Base-by-base conservation (phyloP, 352 stramenopile species). In the Pythium angustatum region DNA sequence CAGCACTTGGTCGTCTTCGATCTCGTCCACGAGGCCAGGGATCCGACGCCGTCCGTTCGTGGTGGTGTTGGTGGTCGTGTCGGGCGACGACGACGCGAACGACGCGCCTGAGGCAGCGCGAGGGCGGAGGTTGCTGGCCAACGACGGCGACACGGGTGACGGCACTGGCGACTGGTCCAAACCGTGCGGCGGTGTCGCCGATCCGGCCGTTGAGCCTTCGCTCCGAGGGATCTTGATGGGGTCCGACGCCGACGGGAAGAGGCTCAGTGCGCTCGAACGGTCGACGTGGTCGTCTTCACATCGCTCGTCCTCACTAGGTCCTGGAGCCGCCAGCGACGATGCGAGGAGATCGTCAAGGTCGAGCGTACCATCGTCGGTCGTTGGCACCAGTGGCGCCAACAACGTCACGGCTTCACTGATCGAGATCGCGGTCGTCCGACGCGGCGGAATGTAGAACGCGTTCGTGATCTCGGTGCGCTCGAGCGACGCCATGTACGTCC, bases 401-500 rank as follows among this genome's bases (percentile, higher is more conserved):
- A 30, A 31, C 7, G 30, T 34, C 7, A 31, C 22, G 0, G 44
- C 43, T 17, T 62, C 53, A 22, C 53, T 53, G 28, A 69, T 44
- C 1, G 53, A 58, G 17, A 69, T 19, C 0, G 31, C 52, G 31
- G 26, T 57, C 0, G 21, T 19, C 45, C 51, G 54, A 43, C 55
- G 56, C 22, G 64, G 64, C 5, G 79, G 64, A 28, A 84, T 66
- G 48, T 91, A 94, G 58, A 91, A 93, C n/a, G 81, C 76, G 53
- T 94, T 94, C 27, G 64, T 49, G 38, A 94, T 79, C 17, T 91
- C 68, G 1, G 72, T 73, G 3, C 66, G 77, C 50, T 93, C 82
- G 12, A 93, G 52, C 17, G 76, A 85, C 40, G 69, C 81, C 17
- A 94, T 65, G 41, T 83, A 94, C 14, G 84, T 91, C 86, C 86